Percentiles rank a stretch among this genome's conserved stretches.
phyloP scores from a whole-genome alignment of 2,329 filamentous ascomycete genomes.

The Mycogone perniciosa region DNA sequence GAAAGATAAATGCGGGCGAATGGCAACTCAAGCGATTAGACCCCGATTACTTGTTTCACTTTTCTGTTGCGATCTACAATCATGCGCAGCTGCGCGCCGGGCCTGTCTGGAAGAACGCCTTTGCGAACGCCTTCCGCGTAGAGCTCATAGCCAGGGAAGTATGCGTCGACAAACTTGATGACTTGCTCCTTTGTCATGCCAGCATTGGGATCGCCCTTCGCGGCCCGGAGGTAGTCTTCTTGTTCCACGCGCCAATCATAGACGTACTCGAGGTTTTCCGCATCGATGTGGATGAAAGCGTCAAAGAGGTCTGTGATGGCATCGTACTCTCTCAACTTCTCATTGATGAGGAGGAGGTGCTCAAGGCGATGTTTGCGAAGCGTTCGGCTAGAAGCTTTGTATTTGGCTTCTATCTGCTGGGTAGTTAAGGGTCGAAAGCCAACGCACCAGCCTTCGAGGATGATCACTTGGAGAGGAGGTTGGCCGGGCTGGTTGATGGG shows the following conservation, averaged over 20 bases:
- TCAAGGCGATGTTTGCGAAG: slow-evolving; percentile 42
- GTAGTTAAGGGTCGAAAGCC: slow-evolving; percentile 64
- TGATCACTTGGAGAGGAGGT: slow-evolving; percentile 53
- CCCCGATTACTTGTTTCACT: slow-evolving; percentile 49
- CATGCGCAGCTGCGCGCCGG: slow-evolving; percentile 53
- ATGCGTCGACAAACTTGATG: slow-evolving; percentile 61
- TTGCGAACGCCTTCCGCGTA: slow-evolving; percentile 53
- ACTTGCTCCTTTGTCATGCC: slow-evolving; percentile 84
- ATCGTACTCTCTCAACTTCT: slow-evolving; percentile 41
- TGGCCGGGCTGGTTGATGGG: slow-evolving; percentile 46
- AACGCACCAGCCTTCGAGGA: slow-evolving; percentile 89
- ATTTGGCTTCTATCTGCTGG: slow-evolving; percentile 44
- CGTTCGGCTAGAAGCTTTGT: slow-evolving; percentile 44
- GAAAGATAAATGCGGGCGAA: neutral
- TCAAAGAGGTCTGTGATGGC: slow-evolving; percentile 44
- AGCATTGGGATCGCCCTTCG: slow-evolving; percentile 48
- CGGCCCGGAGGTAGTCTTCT: slow-evolving; percentile 61
- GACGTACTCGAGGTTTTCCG: slow-evolving; percentile 66
- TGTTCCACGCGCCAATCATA: slow-evolving; percentile 82
- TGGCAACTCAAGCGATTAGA: neutral
- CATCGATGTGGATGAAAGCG: slow-evolving; percentile 57
- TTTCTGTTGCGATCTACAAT: slow-evolving; percentile 55
- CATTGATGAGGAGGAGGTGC: slow-evolving; percentile 46
- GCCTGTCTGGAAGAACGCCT: slow-evolving; percentile 47
- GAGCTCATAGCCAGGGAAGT: slow-evolving; percentile 68